A percentile compares a stretch with the other conserved stretches of the same genome.
Evolutionary conservation across 1,284 basidiomycete genomes (phyloP).

Genomic region (Schizophyllum amplum): DNA sequence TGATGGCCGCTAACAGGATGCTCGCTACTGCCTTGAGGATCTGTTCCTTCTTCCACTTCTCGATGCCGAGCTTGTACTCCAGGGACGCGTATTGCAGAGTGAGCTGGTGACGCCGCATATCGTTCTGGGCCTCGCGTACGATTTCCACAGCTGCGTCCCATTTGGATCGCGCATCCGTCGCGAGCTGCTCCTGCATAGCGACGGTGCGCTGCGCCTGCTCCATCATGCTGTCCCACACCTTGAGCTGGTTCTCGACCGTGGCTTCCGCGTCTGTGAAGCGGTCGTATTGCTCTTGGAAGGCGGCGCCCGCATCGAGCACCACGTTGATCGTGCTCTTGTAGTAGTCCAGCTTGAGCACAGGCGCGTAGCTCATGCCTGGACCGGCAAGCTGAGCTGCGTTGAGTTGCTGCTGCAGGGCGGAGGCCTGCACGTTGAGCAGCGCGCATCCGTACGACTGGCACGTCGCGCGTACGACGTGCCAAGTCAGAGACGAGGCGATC

Average conservation of each 20-base stretch:
- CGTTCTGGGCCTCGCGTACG: not conserved
- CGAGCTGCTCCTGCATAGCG: not conserved
- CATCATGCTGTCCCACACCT: not conserved
- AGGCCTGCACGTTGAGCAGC: not conserved
- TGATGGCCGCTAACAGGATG: not conserved
- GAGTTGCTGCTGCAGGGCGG: not conserved
- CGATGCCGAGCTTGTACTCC: not conserved
- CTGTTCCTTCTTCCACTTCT: not conserved
- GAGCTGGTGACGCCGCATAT: not conserved
- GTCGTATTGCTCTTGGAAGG: not conserved
- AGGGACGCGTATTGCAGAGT: not conserved
- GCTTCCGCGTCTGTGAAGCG: not conserved
- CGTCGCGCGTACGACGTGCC: not conserved
- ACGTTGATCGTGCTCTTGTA: not conserved
- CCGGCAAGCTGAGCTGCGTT: not conserved
- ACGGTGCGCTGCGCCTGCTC: not conserved
- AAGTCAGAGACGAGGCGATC: not conserved
- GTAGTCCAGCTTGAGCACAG: not conserved
- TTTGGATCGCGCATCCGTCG: not conserved
- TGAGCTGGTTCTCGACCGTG: not conserved
- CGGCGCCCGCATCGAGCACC: not conserved
- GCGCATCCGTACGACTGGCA: not conserved
- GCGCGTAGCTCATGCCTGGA: not conserved
- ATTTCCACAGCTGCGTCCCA: not conserved
- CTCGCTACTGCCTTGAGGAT: not conserved